Conservation (phyloP, 495 filamentous ascomycete genomes). For the Daldinia bambusicola region DNA sequence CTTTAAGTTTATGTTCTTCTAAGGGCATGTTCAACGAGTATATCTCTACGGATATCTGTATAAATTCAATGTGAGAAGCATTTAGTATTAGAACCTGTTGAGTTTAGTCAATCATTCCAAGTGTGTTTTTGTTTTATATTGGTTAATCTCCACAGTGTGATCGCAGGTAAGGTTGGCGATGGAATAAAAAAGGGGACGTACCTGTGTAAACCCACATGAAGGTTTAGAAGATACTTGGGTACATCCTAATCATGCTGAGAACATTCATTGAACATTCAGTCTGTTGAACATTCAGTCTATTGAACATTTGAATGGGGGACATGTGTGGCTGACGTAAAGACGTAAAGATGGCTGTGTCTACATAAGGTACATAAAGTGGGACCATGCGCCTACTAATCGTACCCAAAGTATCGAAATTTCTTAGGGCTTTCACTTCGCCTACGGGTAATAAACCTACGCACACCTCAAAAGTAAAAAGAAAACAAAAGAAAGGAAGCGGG, state of each 20-base stretch:
- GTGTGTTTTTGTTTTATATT: no score
- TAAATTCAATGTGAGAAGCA: no score
- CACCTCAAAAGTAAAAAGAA: not conserved
- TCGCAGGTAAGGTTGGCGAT: no score
- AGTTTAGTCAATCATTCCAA: not conserved
- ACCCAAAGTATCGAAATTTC: not conserved
- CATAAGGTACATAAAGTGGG: not conserved
- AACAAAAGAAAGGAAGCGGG: slow-evolving; percentile 8
- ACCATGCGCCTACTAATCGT: not conserved
- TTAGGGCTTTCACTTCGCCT: slow-evolving; percentile 44
- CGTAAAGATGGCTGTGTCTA: no score
- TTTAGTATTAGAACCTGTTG: not conserved
- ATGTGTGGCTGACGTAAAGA: not conserved
- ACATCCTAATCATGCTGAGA: no score
- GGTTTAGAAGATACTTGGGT: no score
- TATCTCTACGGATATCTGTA: not conserved
- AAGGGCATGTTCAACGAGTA: not conserved
- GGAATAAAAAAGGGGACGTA: no score
- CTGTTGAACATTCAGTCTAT: no score
- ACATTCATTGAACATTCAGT: no score
- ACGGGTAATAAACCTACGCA: slow-evolving; percentile 8
- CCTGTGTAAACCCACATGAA: no score
- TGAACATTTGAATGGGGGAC: no score
- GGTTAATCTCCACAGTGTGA: no score
- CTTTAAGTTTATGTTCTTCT: slow-evolving; percentile 6